phyloP scores from a whole-genome alignment of 1,139 yeast species.

The Sugiyamaella castrensis region DNA sequence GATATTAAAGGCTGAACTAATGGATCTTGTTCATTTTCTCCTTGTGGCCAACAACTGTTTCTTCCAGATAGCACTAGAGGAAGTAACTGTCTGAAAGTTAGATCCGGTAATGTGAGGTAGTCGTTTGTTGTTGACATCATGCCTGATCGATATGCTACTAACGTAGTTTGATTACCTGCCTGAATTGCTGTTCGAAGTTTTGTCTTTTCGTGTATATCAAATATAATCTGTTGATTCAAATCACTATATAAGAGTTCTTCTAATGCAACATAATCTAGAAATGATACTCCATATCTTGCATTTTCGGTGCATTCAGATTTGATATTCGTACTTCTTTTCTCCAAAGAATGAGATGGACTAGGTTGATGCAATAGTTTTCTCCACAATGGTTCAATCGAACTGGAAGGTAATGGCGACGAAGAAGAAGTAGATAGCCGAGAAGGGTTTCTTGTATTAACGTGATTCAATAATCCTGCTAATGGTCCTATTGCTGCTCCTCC shows the following conservation, averaged over 20 bases:
- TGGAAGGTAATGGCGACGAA: too few species aligned
- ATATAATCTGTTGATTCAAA: background rate
- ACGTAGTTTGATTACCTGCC: slow-evolving; percentile 7
- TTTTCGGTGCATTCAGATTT: background rate
- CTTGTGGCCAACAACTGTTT: slow-evolving; percentile 11
- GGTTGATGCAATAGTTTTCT: background rate
- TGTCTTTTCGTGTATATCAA: background rate
- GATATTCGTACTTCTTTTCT: background rate
- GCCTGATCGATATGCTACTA: slow-evolving; percentile 10
- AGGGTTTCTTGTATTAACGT: background rate
- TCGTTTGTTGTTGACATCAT: background rate
- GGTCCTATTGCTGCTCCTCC: background rate
- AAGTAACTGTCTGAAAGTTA: slow-evolving; percentile 2
- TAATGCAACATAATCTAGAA: background rate
- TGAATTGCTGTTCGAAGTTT: slow-evolving; percentile 8
- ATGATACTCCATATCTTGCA: background rate
- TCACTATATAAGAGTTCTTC: background rate
- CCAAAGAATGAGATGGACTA: slow-evolving; percentile 2
- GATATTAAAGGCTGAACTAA: too few species aligned
- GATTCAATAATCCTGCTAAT: background rate
- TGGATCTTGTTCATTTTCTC: too few species aligned
- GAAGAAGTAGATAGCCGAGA: background rate
- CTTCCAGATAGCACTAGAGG: slow-evolving; percentile 14
- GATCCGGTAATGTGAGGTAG: background rate
- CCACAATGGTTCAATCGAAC: too few species aligned